Conservation (phyloP, 2,329 filamentous ascomycete species). For the Nothomitra cinnamomea region DNA sequence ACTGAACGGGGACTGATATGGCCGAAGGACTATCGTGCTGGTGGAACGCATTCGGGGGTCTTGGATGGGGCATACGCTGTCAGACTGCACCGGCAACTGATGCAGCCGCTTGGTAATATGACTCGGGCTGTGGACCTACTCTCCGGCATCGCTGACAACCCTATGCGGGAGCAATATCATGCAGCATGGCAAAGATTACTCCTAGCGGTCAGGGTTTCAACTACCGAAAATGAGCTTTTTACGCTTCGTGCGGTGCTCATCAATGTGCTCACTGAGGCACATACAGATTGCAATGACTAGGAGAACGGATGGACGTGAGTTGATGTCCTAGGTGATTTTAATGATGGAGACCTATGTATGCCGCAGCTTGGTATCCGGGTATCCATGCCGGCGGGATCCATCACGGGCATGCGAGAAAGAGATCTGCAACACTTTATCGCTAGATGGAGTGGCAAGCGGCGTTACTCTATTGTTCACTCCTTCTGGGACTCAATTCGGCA, state of each 20-base stretch:
- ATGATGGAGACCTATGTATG: neutral
- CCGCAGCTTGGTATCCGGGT: neutral
- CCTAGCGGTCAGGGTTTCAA: neutral
- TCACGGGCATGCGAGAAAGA: constrained; percentile 1
- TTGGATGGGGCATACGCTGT: too few relatives aligned
- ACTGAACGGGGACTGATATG: too few relatives aligned
- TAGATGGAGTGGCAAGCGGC: neutral
- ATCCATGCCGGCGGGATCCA: neutral
- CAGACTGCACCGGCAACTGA: too few relatives aligned
- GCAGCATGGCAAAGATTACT: neutral
- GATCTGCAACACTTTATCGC: too few relatives aligned
- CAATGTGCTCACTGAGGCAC: neutral
- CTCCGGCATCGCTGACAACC: too few relatives aligned
- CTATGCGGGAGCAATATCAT: neutral
- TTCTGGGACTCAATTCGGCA: neutral
- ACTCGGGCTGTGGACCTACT: too few relatives aligned
- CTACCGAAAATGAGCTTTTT: neutral
- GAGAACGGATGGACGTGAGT: neutral
- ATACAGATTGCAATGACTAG: neutral
- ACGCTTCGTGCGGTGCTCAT: neutral
- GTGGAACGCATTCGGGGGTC: too few relatives aligned
- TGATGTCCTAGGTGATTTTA: neutral
- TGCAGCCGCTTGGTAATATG: too few relatives aligned
- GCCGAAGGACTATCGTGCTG: too few relatives aligned
- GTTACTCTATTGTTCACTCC: neutral